Conservation (phyloP, 2,329 filamentous ascomycete species). For the Fusarium succisae region DNA sequence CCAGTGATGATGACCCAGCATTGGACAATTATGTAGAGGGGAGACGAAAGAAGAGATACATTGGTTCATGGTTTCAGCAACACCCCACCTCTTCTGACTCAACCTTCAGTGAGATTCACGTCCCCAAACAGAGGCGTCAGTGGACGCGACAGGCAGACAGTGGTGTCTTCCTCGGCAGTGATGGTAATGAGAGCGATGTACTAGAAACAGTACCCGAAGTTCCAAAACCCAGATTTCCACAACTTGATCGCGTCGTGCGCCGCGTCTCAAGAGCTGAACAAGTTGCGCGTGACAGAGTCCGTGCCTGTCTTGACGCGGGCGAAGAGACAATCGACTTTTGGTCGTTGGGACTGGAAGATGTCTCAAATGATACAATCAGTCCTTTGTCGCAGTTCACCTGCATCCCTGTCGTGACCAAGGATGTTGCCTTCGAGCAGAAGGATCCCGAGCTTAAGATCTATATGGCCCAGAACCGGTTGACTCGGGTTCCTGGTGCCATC, state of each 20-base stretch:
- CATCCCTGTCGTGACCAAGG: conserved; percentile 63
- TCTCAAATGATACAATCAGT: conserved; percentile 66
- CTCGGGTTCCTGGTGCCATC: conserved; percentile 65
- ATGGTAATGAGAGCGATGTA: conserved; percentile 58
- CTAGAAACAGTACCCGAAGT: conserved; percentile 47
- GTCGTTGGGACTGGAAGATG: conserved; percentile 60
- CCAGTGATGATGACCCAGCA: conserved; percentile 75
- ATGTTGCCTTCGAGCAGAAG: conserved; percentile 67
- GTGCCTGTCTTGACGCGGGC: conserved; percentile 65
- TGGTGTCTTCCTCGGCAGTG: conserved; percentile 74
- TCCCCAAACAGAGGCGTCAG: conserved; percentile 58
- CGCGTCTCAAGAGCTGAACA: conserved; percentile 54
- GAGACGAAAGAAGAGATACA: conserved; percentile 68
- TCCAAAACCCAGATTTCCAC: conserved; percentile 50
- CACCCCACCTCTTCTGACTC: conserved; percentile 62
- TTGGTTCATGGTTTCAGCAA: conserved; percentile 75
- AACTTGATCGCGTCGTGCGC: conserved; percentile 47
- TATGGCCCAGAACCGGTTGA: conserved; percentile 67
- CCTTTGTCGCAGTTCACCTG: conserved; percentile 64
- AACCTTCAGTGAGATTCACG: conserved; percentile 52
- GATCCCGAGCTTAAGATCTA: conserved; percentile 70
- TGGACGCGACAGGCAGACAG: conserved; percentile 72
- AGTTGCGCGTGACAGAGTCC: conserved; percentile 57
- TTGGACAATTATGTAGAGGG: conserved; percentile 70
- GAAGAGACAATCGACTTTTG: conserved; percentile 69